Base-by-base conservation (phyloP, 106 monocot species). In the Amphibolis antarctica region DNA sequence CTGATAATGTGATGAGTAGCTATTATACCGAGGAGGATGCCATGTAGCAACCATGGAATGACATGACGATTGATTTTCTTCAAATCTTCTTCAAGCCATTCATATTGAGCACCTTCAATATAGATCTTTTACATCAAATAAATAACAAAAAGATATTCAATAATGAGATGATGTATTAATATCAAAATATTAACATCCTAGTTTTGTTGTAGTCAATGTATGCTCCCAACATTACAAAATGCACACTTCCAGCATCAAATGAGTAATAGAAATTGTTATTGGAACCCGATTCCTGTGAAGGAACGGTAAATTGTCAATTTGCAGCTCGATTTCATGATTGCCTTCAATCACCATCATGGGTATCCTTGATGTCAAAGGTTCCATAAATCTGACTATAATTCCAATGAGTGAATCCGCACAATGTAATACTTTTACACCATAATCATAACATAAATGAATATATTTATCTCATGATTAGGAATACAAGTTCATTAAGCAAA, bases 331-430 rank as follows among this genome's bases (percentile, higher is more conserved):
- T 62, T 93, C 93, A 53, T 93, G 93, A 65, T 93, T 93, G 4
- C 93, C 93, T 73, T 93, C 93, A 7, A 93, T 81, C 53, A 93
- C 85, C 93, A 93, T 93, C 88, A 93, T 81, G 24, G 93, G 93
- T 28, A 93, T 71, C 63, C 65, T 85, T 36, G 93, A 88, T 53
- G 79, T 89, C 42, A 93, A 55, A 1, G 78, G 83, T 43, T 93
- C 85, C 88, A 93, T 83, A 70, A 93, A 93, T 66, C 93, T 83
- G 36, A 61, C 42, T 42, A 60, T 42, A 60, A 1, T 42, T 20
- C 42, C 42, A 20, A 60, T 7, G 36, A 36, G 7, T 36, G 36
- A 36, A 7, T 36, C 4, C 2, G 36, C 36, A 36, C 2, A 36
- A 36, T 36, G 4, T 36, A 36, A 36, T 36, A 7, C 7, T 36